Base-by-base conservation (phyloP, 2,329 filamentous ascomycete genomes). In the Akanthomyces lecanii region DNA sequence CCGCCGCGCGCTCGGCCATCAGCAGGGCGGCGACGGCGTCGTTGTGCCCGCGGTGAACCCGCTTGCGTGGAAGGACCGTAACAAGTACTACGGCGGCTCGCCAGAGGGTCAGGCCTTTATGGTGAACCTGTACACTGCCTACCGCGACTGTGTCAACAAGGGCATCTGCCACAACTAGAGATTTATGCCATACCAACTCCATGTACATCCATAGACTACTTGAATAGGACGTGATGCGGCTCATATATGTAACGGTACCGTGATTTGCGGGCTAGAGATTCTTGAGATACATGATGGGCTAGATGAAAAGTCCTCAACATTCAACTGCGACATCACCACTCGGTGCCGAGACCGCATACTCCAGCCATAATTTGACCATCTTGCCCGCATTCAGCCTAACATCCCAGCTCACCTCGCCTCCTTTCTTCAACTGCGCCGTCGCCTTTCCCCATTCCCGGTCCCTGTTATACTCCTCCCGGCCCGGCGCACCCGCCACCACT, bases 291-390 rank as follows among this genome's bases (percentile, higher is more conserved):
- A 48, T 12, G 16, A 44, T 38, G 12, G 3, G 10, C 10, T 28
- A 48, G 12, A 48, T 23, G 10, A 4, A 28, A 18, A 44, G 14
- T 25, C 47, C 23, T 52, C 42, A 64, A n/a, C 50, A 56, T 33
- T 64, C 48, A 2, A 55, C 30, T 1, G 56, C 56, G 1, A 25
- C 70, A 64, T 85, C 82, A 10, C 80, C 81, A 18, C 72, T 72
- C 1, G 87, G 87, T 67, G 84, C 76, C 25, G 78, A 79, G 21
- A 87, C 81, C 64, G 84, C 81, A 72, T 89, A 90, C 74, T 87
- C 85, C 64, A 90, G 70, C 28, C 75, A 74, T 65, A 90, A 72
- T 72, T 81, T 82, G 18, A 84, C 82, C 4, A 81, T 79, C 68
- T 81, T 79, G 30, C 86, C 85, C 0, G 84, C 79, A 64, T 86